phyloP scores from a whole-genome alignment of 177 flowering plant genomes.

The Vitis hybrid region DNA sequence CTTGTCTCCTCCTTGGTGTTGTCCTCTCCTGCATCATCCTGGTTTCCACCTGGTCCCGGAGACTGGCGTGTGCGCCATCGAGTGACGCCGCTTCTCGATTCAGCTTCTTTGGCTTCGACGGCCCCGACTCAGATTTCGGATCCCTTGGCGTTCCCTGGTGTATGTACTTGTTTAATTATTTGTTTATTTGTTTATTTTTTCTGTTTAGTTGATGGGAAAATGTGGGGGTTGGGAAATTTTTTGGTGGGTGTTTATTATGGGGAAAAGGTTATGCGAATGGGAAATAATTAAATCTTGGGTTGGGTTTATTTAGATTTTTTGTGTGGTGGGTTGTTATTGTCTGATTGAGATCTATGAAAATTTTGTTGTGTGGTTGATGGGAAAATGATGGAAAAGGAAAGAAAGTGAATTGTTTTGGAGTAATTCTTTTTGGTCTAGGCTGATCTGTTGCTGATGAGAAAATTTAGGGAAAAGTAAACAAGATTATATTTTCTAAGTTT shows the following conservation, averaged over 20 bases:
- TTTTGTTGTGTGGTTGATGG: too few relatives aligned
- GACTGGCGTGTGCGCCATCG: constrained; percentile 53
- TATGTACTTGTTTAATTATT: constrained; percentile 37
- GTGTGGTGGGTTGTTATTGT: too few relatives aligned
- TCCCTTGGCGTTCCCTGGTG: constrained; percentile 97
- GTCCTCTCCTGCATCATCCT: constrained; percentile 29
- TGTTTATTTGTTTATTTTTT: constrained; percentile 1
- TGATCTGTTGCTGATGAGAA: too few relatives aligned
- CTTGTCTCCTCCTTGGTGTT: constrained; percentile 30
- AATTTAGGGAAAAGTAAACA: too few relatives aligned
- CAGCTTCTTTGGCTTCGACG: constrained; percentile 60
- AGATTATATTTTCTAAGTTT: too few relatives aligned
- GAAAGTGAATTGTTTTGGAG: too few relatives aligned
- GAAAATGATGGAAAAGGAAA: too few relatives aligned
- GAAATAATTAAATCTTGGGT: too few relatives aligned
- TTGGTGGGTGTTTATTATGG: not conserved
- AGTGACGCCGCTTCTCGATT: constrained; percentile 45
- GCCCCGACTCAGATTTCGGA: constrained; percentile 82
- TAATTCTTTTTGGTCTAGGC: too few relatives aligned
- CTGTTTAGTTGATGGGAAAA: not conserved
- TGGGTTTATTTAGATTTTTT: too few relatives aligned
- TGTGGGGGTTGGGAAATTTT: not conserved
- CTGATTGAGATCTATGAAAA: too few relatives aligned
- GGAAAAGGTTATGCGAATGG: too few relatives aligned
- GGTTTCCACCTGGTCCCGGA: constrained; percentile 36